phyloP scores from a whole-genome alignment of 768 basidiomycete genomes.

The Lactarius sanguifluus region DNA sequence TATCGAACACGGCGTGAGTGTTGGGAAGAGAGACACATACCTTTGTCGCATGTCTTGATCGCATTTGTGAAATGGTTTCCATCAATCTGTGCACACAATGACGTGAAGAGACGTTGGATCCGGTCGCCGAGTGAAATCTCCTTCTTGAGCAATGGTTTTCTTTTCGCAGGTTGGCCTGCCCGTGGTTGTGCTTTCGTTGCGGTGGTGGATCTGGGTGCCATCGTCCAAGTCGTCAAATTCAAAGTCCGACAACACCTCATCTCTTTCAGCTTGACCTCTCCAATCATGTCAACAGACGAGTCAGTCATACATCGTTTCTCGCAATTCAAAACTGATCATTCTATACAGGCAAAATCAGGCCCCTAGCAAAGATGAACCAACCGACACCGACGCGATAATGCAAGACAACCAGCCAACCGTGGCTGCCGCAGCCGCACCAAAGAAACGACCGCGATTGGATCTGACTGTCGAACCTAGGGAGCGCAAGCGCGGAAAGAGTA shows the following conservation, averaged over 20 bases:
- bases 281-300: conserved; percentile 30
- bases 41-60: conserved; percentile 90
- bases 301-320: conserved; percentile 21
- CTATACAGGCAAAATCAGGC: conserved; percentile 9
- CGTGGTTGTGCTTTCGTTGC: conserved; percentile 6
- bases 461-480: conserved; percentile 56
- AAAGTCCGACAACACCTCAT: conserved; percentile 20
- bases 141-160: conserved; percentile 36
- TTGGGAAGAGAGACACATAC: conserved; percentile 45
- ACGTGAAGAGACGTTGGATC: conserved; percentile 66
- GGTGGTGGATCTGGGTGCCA: conserved; percentile 24
- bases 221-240: conserved; percentile 15
- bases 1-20: not conserved
- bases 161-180: conserved; percentile 15
- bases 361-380: conserved; percentile 12
- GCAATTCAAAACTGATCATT: not conserved
- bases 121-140: conserved; percentile 38
- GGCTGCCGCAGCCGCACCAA: conserved; percentile 37
- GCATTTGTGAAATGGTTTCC: conserved; percentile 86
- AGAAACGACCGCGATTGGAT: conserved; percentile 75
- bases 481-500: conserved; percentile 82
- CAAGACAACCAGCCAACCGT: conserved; percentile 30
- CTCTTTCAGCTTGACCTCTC: conserved; percentile 15
- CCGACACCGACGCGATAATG: conserved; percentile 29
- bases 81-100: conserved; percentile 84